These are phyloP conservation scores for Spiromastix sp. DNA, from an alignment of 2,329 filamentous ascomycete species.

Conservation along the genomic window DNA sequence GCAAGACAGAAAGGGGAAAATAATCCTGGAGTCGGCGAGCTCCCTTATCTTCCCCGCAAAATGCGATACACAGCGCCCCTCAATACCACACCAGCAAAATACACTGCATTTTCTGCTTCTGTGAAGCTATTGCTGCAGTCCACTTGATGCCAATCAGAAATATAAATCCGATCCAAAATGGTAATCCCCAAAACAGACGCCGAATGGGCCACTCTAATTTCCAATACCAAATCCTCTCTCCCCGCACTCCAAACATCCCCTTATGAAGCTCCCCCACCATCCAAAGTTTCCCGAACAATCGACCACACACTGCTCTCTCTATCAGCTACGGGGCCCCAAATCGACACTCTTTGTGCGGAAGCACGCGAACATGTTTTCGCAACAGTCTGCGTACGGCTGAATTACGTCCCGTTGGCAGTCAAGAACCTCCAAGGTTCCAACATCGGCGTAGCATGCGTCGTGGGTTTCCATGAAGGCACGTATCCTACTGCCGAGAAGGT, in stretches of 20 bases:
- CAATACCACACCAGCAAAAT: no score
- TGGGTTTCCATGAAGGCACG: slow-evolving; percentile 52
- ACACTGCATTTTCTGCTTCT: no score
- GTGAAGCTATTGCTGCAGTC: no score
- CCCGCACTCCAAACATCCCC: slow-evolving; percentile 13
- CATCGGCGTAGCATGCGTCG: slow-evolving; percentile 46
- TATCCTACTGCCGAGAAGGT: slow-evolving; percentile 41
- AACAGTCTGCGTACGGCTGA: slow-evolving; percentile 48
- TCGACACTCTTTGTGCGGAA: slow-evolving; percentile 46
- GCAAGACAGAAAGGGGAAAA: no score
- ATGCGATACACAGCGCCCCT: no score
- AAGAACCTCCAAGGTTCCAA: slow-evolving; percentile 36
- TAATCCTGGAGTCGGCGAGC: no score
- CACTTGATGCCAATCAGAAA: no score
- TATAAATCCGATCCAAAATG: no score
- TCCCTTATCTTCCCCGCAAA: no score
- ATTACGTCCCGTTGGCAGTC: slow-evolving; percentile 41
- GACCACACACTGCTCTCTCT: slow-evolving; percentile 33
- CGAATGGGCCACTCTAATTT: slow-evolving; percentile 25
- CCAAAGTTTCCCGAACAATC: slow-evolving; percentile 25
- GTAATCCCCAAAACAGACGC: slow-evolving; percentile 18
- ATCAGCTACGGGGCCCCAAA: slow-evolving; percentile 37
- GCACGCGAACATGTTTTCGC: slow-evolving; percentile 34
- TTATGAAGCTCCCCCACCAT: slow-evolving; percentile 17
- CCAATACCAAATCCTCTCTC: slow-evolving; percentile 16